Conservation (phyloP, 1,284 basidiomycete genomes). For the Fomitopsis betulina region DNA sequence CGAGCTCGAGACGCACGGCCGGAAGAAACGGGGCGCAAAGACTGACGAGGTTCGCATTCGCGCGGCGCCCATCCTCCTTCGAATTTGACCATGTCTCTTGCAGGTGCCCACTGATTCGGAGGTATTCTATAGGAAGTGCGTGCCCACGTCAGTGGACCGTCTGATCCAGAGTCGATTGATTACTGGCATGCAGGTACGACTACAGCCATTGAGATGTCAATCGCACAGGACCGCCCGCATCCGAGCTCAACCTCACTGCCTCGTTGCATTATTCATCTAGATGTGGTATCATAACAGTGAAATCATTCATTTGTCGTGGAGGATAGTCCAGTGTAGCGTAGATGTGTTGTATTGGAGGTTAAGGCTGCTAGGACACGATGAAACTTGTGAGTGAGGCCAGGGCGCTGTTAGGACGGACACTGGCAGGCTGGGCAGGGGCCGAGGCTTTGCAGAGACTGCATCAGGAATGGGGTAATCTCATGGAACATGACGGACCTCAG, state of each 20-base stretch:
- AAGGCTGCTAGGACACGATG: neutral
- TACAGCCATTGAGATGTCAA: conserved; percentile 43
- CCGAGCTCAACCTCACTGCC: conserved; percentile 10
- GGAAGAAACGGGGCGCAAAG: conserved; percentile 69
- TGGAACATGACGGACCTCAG: too few species aligned
- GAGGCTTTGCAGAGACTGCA: too few species aligned
- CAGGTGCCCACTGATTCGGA: conserved; percentile 73
- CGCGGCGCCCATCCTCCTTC: neutral
- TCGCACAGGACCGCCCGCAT: neutral
- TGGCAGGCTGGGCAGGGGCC: too few species aligned
- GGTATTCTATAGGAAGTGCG: conserved; percentile 85
- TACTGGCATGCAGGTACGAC: conserved; percentile 51
- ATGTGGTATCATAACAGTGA: neutral
- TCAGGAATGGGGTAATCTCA: too few species aligned
- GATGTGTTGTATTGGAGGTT: neutral
- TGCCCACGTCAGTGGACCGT: conserved; percentile 4
- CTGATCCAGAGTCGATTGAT: conserved; percentile 8
- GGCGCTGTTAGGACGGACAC: neutral
- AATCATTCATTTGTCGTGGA: neutral
- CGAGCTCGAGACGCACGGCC: conserved; percentile 53
- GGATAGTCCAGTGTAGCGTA: neutral
- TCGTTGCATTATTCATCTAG: neutral
- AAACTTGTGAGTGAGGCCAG: conserved; percentile 4
- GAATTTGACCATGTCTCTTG: conserved; percentile 3
- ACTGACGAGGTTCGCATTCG: conserved; percentile 48